Evolutionary conservation across 257 asterid genomes (phyloP), one percentile per base, ranked within the genome.

Genomic region (Apocynum venetum): DNA sequence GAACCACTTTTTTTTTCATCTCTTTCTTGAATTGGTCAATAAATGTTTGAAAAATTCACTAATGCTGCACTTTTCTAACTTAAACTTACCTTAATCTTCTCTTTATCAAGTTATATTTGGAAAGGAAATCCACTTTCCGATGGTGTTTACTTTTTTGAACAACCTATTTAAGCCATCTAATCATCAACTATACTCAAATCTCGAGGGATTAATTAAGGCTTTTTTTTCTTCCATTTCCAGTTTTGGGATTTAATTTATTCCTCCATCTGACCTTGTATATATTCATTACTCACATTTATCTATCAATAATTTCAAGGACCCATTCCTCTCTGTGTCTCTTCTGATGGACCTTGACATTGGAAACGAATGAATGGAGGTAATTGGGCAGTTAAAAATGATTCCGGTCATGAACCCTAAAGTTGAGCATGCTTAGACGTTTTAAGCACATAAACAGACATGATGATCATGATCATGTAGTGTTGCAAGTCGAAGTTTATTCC

Each of bases 251-350:
- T 46, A 48, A 48, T 74, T n/a, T 46, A 31, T 25, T 25, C 31
- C 72, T 66, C 63, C 73, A 77, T 77, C 69, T 73, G 76, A 64
- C 69, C 69, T 35, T 46, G 12, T 15, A 52, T 19, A 43, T 77
- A 65, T 77, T 81, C 69, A 81, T 77, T 65, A 64, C 78, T 43
- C 71, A 81, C 78, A 72, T 77, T 48, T 47, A 63, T 76, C 44
- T 43, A 44, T 44, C 69, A 38, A 44, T 65, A 31, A 57, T 67
- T 76, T 49, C 61, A 51, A 25, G 47, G 64, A 59, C 59, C 38
- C n/a, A 57, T 41, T 55, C 70, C 71, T 63, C 65, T 53, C 13
- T 31, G 38, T 74, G 48, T 56, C n/a, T 17, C 25, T 52, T 52
- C 57, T 52, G 4, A 46, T n/a, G 31, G 31, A 25, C 31, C 8